Percentiles rank a stretch among this genome's conserved stretches.
Conservation (phyloP, 306 rosid genomes). For the Herpetospermum pedunculosum region DNA sequence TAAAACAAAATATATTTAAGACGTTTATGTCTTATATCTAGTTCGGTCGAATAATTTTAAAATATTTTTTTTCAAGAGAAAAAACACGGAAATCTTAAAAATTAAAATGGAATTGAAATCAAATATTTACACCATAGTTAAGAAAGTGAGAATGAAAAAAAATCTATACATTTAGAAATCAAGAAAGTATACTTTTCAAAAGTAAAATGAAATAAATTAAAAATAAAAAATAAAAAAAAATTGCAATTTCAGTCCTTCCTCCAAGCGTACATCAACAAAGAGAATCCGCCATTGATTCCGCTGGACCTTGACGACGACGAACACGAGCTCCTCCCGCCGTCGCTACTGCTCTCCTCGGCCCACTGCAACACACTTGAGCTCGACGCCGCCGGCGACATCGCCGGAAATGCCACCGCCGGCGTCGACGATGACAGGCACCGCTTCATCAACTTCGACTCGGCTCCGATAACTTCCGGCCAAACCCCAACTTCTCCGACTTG, state of each 20-base stretch:
- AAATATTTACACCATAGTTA: neutral
- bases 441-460: conserved; percentile 60
- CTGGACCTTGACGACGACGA: conserved; percentile 55
- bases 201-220: too few relatives aligned
- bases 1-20: too few relatives aligned
- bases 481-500: conserved; percentile 64
- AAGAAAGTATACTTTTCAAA: neutral
- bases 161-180: neutral
- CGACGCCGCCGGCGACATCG: conserved; percentile 24
- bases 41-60: too few relatives aligned
- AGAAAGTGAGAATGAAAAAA: neutral
- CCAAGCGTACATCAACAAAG: conserved; percentile 75
- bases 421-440: conserved; percentile 30
- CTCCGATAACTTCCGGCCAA: conserved; percentile 71
- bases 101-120: neutral
- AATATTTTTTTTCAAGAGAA: too few relatives aligned
- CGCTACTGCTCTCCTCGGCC: conserved; percentile 83
- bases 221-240: neutral
- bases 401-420: conserved; percentile 3
- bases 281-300: conserved; percentile 57
- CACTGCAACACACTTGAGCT: conserved; percentile 58
- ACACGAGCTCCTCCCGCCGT: conserved; percentile 68
- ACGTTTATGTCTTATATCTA: too few relatives aligned
- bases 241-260: conserved; percentile 25
- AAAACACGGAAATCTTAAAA: too few relatives aligned